These are phyloP conservation scores for Rhizopogon rudus DNA, from an alignment of 768 basidiomycete genomes.

Conservation along the genomic window DNA sequence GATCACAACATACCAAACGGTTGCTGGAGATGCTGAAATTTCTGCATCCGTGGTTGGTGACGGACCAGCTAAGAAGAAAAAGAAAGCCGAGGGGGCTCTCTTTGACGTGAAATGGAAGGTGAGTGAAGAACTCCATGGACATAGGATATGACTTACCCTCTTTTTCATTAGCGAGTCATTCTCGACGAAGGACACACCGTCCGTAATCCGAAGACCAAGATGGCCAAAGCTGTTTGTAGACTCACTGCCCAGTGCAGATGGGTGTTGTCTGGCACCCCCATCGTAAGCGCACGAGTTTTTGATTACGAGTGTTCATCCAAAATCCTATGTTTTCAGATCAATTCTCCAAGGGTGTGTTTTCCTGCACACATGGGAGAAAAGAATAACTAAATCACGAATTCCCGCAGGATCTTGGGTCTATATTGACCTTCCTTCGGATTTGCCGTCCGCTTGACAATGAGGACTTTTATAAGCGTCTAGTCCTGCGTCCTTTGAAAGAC, in stretches of 20 bases:
- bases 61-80: constrained; percentile 46
- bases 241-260: constrained; percentile 71
- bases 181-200: constrained; percentile 89
- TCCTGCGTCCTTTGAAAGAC: constrained; percentile 72
- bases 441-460: constrained; percentile 82
- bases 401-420: constrained; percentile 78
- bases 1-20: constrained; percentile 80
- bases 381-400: not conserved
- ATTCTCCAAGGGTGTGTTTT: constrained; percentile 58
- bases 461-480: constrained; percentile 74
- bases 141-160: not conserved
- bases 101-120: constrained; percentile 84
- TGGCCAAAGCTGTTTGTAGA: constrained; percentile 62
- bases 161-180: constrained; percentile 53
- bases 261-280: constrained; percentile 83
- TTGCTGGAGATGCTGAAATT: constrained; percentile 47
- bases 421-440: constrained; percentile 80
- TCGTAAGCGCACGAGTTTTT: constrained; percentile 46
- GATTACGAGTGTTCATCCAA: not conserved
- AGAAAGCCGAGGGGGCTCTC: constrained; percentile 51
- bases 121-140: constrained; percentile 1
- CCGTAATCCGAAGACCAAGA: constrained; percentile 84
- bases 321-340: constrained; percentile 45
- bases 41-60: constrained; percentile 8
- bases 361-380: not conserved